These are phyloP conservation scores for Trichoderma sp. DNA, from an alignment of 2,329 filamentous ascomycete species.

Conservation along the genomic window DNA sequence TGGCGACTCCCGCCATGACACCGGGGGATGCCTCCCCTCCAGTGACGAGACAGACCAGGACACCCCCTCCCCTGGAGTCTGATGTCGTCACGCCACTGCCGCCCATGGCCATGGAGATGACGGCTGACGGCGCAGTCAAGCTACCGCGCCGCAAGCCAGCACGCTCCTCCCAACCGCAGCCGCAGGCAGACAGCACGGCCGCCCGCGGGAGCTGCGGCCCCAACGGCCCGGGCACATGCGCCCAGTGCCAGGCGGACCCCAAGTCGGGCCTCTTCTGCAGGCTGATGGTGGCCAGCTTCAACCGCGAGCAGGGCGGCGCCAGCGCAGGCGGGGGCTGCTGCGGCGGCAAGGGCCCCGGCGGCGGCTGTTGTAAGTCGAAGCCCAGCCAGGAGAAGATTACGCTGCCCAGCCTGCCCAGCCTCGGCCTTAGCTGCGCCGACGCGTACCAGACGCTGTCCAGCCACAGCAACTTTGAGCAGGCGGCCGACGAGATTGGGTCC, in stretches of 20 bases:
- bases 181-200: slow-evolving; percentile 31
- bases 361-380: slow-evolving; percentile 64
- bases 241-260: slow-evolving; percentile 76
- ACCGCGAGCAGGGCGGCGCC: slow-evolving; percentile 44
- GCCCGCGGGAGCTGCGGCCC: slow-evolving; percentile 56
- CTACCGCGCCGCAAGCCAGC: slow-evolving; percentile 50
- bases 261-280: slow-evolving; percentile 83
- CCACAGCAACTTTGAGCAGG: slow-evolving; percentile 74
- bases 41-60: slow-evolving; percentile 54
- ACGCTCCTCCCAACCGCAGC: slow-evolving; percentile 37
- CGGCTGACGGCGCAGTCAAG: slow-evolving; percentile 62
- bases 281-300: slow-evolving; percentile 69
- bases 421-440: slow-evolving; percentile 73
- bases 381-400: slow-evolving; percentile 41
- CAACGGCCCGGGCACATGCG: slow-evolving; percentile 76
- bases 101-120: slow-evolving; percentile 60
- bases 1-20: slow-evolving; percentile 46
- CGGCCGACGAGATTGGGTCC: slow-evolving; percentile 71
- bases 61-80: slow-evolving; percentile 63
- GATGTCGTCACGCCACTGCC: slow-evolving; percentile 52
- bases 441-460: slow-evolving; percentile 77
- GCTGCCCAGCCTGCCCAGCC: slow-evolving; percentile 45
- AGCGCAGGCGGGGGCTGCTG: slow-evolving; percentile 57
- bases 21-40: slow-evolving; percentile 46
- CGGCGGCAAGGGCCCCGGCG: slow-evolving; percentile 60